Conservation (phyloP, 179 eudicot species). For the Heliamphora pulchella region DNA sequence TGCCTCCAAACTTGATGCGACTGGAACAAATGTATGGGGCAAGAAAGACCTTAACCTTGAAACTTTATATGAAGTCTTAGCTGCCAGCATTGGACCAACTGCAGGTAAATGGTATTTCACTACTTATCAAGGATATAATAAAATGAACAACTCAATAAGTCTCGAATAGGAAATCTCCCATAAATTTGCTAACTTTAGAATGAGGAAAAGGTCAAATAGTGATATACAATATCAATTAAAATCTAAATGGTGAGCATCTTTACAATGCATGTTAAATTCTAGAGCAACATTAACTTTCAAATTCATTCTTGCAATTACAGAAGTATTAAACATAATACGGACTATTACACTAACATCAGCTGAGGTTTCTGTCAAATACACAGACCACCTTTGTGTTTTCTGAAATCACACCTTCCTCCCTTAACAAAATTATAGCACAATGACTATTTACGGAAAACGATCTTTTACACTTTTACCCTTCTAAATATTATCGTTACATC, state of each 20-base stretch:
- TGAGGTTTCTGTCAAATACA: background rate
- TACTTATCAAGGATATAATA: background rate
- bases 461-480: background rate
- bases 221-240: background rate
- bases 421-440: background rate
- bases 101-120: constrained; percentile 1
- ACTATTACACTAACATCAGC: background rate
- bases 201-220: background rate
- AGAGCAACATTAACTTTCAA: background rate
- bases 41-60: constrained; percentile 24
- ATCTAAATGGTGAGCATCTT: background rate
- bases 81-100: constrained; percentile 27
- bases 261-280: background rate
- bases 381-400: background rate
- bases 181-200: background rate
- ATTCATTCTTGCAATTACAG: background rate
- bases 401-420: background rate
- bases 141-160: constrained; percentile 5
- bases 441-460: background rate
- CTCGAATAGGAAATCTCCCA: background rate
- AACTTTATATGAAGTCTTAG: constrained; percentile 17
- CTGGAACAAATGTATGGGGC: background rate
- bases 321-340: background rate
- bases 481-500: background rate
- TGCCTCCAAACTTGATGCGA: constrained; percentile 13